Base-by-base conservation (phyloP, 371 early-diverging fungal species). In the Blakeslea trispora region DNA sequence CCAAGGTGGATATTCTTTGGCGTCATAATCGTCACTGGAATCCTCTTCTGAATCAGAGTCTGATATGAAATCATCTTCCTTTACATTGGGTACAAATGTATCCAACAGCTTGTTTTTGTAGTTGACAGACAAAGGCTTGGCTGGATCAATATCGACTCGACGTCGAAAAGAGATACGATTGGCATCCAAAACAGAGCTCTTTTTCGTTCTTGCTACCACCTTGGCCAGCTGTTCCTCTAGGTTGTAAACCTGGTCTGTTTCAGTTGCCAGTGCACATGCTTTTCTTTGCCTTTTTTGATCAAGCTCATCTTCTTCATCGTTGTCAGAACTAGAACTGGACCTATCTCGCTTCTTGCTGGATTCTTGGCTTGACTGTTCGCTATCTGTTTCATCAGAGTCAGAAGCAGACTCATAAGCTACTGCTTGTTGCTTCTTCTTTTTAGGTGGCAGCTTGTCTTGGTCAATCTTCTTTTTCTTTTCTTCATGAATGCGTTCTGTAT, bases 21-120 rank as follows among this genome's bases (percentile, higher is more conserved):
- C 17, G 3, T 55, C 45, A 18, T 67, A 57, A 21, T 58, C 59
- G 5, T 58, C 55, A 19, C 47, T 50, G 0, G 67, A 67, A 42
- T 67, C 67, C 0, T 59, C 59, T 15, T 61, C 67, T 2, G 63
- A 63, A 1, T 67, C 67, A 8, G 63, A 63, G 18, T 62, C 67
- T 0, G 67, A 67, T n/a, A 59, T 48, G 35, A 67, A 62, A 17
- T 52, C 42, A 24, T 59, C 45, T 3, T 50, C 32, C 7, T 55
- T 17, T 1, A 63, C 67, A 1, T 43, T 15, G 5, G 65, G 60
- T 3, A 65, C 45, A 41, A 60, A 57, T 7, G 47, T 35, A 45
- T 53, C 46, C 6, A 18, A 23, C 5, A 53, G 34, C 34, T 56
- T 34, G 5, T 17, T 22, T 14, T n/a, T 32, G 2, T 39, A 28